Conservation (phyloP, 75 land plant genomes). For the Ceratopteris richardii region DNA sequence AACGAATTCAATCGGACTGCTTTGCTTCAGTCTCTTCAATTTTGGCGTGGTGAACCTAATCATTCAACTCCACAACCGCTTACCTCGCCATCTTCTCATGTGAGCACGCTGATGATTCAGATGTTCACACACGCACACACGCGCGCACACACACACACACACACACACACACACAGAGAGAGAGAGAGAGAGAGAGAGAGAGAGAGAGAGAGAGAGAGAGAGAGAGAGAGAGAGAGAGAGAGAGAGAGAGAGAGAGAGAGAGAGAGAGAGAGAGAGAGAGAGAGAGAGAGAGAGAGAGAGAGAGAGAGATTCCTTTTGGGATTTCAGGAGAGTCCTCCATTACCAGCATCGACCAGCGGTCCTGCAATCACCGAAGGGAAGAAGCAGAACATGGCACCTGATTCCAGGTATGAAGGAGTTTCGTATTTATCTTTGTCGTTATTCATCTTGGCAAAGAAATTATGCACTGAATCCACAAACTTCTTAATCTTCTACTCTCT, state of each 20-base stretch:
- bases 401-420: not conserved
- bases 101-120: not conserved
- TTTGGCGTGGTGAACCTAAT: not conserved
- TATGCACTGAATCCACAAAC: too few species aligned
- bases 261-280: slow-evolving; percentile 1
- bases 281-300: not conserved
- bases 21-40: not conserved
- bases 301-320: too few species aligned
- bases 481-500: too few species aligned
- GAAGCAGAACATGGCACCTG: not conserved
- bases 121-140: too few species aligned
- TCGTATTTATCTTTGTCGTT: not conserved
- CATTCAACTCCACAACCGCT: not conserved
- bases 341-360: not conserved
- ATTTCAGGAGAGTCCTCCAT: not conserved
- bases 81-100: not conserved
- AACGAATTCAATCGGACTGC: not conserved
- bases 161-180: too few species aligned
- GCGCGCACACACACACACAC: too few species aligned
- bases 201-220: too few species aligned
- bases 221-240: too few species aligned
- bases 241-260: not conserved
- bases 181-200: too few species aligned
- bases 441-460: not conserved
- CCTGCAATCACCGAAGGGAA: not conserved